Conservation (phyloP, 2,329 filamentous ascomycete genomes). For the Fusarium sp. region DNA sequence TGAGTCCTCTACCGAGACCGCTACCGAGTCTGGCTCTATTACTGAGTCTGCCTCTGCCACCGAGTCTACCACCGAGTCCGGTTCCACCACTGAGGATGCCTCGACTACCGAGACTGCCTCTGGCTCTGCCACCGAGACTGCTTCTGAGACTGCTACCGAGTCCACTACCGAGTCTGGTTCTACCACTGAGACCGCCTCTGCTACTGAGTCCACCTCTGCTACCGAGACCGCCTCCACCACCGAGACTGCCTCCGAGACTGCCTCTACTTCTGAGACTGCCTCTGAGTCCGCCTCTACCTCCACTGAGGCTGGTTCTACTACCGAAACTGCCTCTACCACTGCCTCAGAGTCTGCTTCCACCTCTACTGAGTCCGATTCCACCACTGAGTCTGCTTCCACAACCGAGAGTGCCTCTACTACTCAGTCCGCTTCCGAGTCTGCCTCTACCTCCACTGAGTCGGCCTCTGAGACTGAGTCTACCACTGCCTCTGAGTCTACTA, state of each 20-base stretch:
- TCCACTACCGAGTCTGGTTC: not conserved
- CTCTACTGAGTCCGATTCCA: not conserved
- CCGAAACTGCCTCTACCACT: not conserved
- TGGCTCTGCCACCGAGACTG: not conserved
- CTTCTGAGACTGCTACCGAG: not conserved
- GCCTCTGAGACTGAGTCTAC: not conserved
- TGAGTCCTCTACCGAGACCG: not conserved
- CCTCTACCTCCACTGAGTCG: not conserved
- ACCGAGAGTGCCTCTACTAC: not conserved
- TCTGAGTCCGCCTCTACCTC: not conserved
- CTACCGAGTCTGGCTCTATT: not conserved
- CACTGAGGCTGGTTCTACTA: not conserved
- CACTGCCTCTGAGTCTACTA: not conserved
- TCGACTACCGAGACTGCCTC: not conserved
- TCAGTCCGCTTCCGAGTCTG: not conserved
- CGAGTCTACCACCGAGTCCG: not conserved
- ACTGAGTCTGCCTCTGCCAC: not conserved
- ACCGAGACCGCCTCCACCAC: not conserved
- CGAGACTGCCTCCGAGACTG: not conserved
- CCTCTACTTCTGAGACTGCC: not conserved
- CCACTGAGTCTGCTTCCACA: not conserved
- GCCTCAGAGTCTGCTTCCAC: not conserved
- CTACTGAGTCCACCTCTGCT: not conserved
- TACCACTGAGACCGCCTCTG: not conserved
- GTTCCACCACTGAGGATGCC: not conserved